Base-by-base conservation (phyloP, 2,329 filamentous ascomycete species). In the Aspergillus flavus region DNA sequence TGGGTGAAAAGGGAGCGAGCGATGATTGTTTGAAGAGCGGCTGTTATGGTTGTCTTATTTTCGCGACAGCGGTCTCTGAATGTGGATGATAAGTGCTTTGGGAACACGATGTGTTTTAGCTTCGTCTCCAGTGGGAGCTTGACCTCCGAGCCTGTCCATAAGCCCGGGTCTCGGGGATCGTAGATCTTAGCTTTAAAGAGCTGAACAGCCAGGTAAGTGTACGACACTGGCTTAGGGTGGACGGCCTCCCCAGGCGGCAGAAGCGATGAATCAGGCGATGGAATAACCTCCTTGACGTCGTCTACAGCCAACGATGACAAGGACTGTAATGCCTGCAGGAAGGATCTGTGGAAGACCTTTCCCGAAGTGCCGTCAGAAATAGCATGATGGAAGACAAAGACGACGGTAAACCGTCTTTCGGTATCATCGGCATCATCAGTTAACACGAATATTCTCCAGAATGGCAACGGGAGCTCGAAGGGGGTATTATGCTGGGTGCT, bases 351-450 rank as follows among this genome's bases (percentile, higher is more conserved):
- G 63, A 84, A 84, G 0, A 79, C 73, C 32, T 81, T 75, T 0
- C 79, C 81, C 0, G 81, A 82, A 10, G 70, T 71, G 1, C 82
- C 82, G 66, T 85, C 83, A 3, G 78, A 79, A 57, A 84, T 72
- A 2, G 78, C 79, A 71, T 84, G 83, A 61, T 85, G 83, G 64
- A 76, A 83, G 11, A 83, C 72, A 70, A 82, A 84, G 2, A 70
- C 71, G 1, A 77, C 79, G 0, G 80, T 81, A 62, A 85, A 83
- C 2, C 63, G 66, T 3, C 60, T 67, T 2, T 66, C 21, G 3
- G 21, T 9, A 14, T 16, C 21, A 36, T 70, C 61, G 10, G 64
- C 66, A 16, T 67, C 45, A 16, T 73, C 66, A n/a, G 71, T 68
- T 10, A 83, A 61, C 26, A 84, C 66, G 21, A 77, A 66, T 2